phyloP scores from a whole-genome alignment of 169 alveolate species.

The Eimeria tenella region DNA sequence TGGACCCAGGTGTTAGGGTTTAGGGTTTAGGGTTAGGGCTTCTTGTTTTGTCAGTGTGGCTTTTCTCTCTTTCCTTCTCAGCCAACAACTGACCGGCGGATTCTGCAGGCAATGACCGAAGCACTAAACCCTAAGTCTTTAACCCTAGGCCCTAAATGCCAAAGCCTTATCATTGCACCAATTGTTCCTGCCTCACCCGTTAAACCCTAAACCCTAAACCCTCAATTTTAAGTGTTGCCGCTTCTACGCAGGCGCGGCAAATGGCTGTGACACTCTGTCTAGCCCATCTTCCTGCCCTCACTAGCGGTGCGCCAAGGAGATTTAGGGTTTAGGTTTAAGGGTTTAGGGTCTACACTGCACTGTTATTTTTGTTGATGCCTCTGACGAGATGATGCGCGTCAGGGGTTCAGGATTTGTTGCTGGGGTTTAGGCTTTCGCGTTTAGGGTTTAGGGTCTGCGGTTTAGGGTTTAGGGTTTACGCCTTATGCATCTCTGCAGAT shows the following conservation, averaged over 20 bases:
- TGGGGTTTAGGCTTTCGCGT: not conserved
- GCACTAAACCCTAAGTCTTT: constrained; percentile 9
- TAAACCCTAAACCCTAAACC: constrained; percentile 58
- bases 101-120: not conserved
- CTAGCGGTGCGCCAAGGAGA: constrained; percentile 4
- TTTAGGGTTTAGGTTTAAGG: constrained; percentile 36
- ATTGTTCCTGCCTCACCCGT: too few relatives aligned
- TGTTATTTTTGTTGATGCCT: not conserved
- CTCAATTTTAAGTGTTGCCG: not conserved
- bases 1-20: not conserved
- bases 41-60: not conserved
- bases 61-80: not conserved
- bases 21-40: constrained; percentile 26
- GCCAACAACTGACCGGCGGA: constrained; percentile 49
- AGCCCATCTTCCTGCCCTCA: constrained; percentile 8
- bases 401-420: not conserved
- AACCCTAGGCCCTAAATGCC: constrained; percentile 21
- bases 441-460: constrained; percentile 1
- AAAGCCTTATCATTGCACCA: not conserved
- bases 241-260: constrained; percentile 18
- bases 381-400: not conserved
- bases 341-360: constrained; percentile 19
- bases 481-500: not conserved
- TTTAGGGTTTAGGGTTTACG: constrained; percentile 21
- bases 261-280: constrained; percentile 25